Percentiles rank a stretch among this genome's conserved stretches.
phyloP scores from a whole-genome alignment of 768 basidiomycete species.

The Zangia roseola region DNA sequence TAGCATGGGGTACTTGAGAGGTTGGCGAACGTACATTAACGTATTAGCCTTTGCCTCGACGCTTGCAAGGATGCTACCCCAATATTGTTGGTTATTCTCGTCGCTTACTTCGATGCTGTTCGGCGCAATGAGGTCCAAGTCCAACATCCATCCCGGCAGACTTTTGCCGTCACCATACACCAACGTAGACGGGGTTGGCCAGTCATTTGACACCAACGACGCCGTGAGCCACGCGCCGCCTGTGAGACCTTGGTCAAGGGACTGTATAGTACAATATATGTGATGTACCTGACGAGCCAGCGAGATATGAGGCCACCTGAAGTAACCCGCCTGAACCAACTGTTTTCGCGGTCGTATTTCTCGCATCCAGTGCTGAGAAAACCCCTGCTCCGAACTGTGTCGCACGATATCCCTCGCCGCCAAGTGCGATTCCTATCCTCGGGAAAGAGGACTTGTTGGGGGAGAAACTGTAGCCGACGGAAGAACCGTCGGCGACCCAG shows the following conservation, averaged over 20 bases:
- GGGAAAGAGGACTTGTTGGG: slow-evolving; percentile 43
- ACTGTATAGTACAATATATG: background rate
- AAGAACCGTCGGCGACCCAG: slow-evolving; percentile 57
- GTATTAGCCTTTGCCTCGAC: slow-evolving; percentile 53
- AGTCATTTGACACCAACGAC: slow-evolving; percentile 64
- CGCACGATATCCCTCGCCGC: slow-evolving; percentile 70
- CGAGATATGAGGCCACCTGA: slow-evolving; percentile 68
- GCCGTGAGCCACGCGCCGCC: slow-evolving; percentile 69
- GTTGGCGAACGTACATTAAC: slow-evolving; percentile 45
- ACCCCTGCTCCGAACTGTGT: slow-evolving; percentile 65
- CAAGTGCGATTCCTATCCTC: slow-evolving; percentile 61
- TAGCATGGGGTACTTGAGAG: background rate
- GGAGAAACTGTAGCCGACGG: slow-evolving; percentile 52
- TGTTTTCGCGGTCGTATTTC: slow-evolving; percentile 55
- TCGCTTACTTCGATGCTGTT: slow-evolving; percentile 48
- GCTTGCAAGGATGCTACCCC: slow-evolving; percentile 52
- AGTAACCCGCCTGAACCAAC: slow-evolving; percentile 66
- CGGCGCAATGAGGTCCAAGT: slow-evolving; percentile 55
- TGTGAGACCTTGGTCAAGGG: slow-evolving; percentile 15
- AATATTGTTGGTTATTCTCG: slow-evolving; percentile 49
- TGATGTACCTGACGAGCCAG: slow-evolving; percentile 60
- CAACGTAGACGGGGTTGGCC: slow-evolving; percentile 54
- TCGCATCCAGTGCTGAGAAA: slow-evolving; percentile 56
- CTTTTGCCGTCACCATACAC: slow-evolving; percentile 54
- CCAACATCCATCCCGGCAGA: slow-evolving; percentile 55